phyloP scores from a whole-genome alignment of 805 yeast genomes.

The Starmerella gropengiesseri region DNA sequence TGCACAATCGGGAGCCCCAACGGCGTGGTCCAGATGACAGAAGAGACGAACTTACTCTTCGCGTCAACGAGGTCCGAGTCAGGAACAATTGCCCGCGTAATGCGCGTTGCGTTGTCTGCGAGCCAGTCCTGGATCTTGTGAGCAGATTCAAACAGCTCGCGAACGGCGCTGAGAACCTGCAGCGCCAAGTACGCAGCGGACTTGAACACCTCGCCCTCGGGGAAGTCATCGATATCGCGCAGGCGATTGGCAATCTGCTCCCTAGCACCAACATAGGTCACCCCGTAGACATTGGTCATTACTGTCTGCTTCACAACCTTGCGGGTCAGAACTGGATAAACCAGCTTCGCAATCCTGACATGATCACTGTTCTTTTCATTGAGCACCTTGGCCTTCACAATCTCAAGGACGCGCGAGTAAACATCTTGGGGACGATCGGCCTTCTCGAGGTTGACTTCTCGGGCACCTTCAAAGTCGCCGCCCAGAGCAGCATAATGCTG shows the following conservation, averaged over 20 bases:
- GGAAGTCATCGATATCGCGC: conserved; percentile 45
- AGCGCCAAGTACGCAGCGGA: conserved; percentile 56
- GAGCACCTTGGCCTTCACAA: conserved; percentile 38
- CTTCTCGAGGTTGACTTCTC: conserved; percentile 48
- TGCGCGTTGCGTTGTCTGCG: conserved; percentile 70
- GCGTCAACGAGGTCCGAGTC: conserved; percentile 14
- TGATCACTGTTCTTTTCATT: conserved; percentile 34
- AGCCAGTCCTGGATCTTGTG: conserved; percentile 95
- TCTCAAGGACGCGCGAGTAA: conserved; percentile 43
- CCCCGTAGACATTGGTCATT: conserved; percentile 97
- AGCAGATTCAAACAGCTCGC: conserved; percentile 82
- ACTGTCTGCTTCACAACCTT: conserved; percentile 94
- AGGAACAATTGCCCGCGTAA: conserved; percentile 64
- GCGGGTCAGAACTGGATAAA: conserved; percentile 58
- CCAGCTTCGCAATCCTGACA: conserved; percentile 29
- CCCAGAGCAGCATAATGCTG: conserved; percentile 67
- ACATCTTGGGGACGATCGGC: conserved; percentile 53
- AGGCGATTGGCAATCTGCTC: conserved; percentile 77
- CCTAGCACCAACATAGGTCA: conserved; percentile 85
- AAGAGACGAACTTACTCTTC: conserved; percentile 48
- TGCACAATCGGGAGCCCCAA: conserved; percentile 92
- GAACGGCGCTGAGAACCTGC: conserved; percentile 70
- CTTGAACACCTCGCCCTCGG: conserved; percentile 37
- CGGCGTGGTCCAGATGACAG: conserved; percentile 97
- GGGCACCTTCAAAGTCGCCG: conserved; percentile 55